A percentile compares a stretch with the other conserved stretches of the same genome.
These are phyloP conservation scores for Kalanchoe fedtschenkoi DNA, from an alignment of 164 flowering plant species.

Conservation along the genomic window DNA sequence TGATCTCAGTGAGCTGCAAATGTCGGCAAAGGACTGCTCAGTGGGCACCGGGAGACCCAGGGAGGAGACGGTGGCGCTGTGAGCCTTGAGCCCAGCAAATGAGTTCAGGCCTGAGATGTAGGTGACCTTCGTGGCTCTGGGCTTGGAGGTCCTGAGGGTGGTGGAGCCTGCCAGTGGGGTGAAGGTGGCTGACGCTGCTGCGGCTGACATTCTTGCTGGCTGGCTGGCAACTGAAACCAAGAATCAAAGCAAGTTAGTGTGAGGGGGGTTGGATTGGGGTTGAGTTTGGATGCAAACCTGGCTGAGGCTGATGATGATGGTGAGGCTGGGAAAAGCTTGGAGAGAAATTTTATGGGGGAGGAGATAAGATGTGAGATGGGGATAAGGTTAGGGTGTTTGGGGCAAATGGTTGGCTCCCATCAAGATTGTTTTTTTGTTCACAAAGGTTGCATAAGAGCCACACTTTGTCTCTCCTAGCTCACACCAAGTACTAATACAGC, in stretches of 20 bases:
- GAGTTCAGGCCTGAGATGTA: conserved; percentile 42
- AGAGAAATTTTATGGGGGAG: not conserved
- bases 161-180: conserved; percentile 8
- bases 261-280: not conserved
- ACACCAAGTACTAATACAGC: no score
- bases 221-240: no score
- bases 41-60: conserved; percentile 39
- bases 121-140: conserved; percentile 20
- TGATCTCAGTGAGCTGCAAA: conserved; percentile 40
- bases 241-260: not conserved
- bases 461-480: no score
- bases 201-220: conserved; percentile 15
- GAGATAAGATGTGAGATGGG: not conserved
- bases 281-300: conserved; percentile 2
- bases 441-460: not conserved
- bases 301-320: not conserved
- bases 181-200: conserved; percentile 10
- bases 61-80: conserved; percentile 28
- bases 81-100: conserved; percentile 49
- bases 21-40: conserved; percentile 43
- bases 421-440: not conserved
- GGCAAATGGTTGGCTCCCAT: not conserved
- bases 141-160: conserved; percentile 9
- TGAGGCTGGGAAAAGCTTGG: not conserved
- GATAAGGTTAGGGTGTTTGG: conserved; percentile 5